Conservation (phyloP, 176 grass and related monocot species). For the Aegilops longissima region DNA sequence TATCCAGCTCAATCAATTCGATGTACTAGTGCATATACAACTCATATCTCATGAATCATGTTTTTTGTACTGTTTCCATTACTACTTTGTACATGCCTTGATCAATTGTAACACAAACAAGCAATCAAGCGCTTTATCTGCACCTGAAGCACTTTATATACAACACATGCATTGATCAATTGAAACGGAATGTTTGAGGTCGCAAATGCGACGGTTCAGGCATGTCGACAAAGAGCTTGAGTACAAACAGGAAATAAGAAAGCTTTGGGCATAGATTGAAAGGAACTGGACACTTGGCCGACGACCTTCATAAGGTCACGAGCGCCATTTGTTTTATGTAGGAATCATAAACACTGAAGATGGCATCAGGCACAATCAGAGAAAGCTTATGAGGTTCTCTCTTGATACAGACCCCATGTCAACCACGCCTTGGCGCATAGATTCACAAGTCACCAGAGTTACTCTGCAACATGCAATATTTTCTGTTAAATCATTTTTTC, state of each 20-base stretch:
- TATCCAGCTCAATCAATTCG: neutral
- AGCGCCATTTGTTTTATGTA: conserved; percentile 39
- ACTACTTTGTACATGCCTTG: neutral
- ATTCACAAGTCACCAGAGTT: conserved; percentile 60
- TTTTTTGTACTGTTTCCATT: too few relatives aligned
- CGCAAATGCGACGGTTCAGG: conserved; percentile 9
- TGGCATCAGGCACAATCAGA: conserved; percentile 53
- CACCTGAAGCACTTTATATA: neutral
- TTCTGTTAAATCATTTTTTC: neutral
- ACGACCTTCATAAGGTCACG: neutral
- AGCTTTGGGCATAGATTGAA: conserved; percentile 29
- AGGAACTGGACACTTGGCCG: conserved; percentile 13
- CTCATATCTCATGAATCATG: too few relatives aligned
- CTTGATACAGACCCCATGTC: conserved; percentile 51
- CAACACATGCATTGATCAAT: neutral
- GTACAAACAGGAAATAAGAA: conserved; percentile 26
- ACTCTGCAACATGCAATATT: conserved; percentile 37
- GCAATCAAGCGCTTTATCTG: neutral
- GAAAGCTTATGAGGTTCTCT: conserved; percentile 67
- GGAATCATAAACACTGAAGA: conserved; percentile 57
- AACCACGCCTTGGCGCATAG: conserved; percentile 49
- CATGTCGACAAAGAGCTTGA: conserved; percentile 25
- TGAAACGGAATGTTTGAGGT: neutral
- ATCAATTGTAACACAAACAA: neutral
- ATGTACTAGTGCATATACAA: too few relatives aligned